Conservation (phyloP, 2,329 filamentous ascomycete genomes). For the Paracamarosporium sp. region DNA sequence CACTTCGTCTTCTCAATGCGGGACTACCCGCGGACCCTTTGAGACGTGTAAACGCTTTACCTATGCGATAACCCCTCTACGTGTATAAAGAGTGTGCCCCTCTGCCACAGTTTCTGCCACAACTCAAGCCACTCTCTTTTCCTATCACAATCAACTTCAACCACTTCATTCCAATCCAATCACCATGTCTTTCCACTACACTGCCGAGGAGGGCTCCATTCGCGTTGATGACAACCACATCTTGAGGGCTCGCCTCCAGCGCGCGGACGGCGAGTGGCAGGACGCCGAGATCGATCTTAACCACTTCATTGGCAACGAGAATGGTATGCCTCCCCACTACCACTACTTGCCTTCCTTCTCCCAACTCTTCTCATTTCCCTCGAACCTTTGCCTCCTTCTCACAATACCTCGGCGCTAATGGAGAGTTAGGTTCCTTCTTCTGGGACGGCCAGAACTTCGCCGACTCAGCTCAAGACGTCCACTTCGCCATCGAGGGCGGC, state of each 20-base stretch:
- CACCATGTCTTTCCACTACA: constrained; percentile 56
- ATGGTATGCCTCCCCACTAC: constrained; percentile 47
- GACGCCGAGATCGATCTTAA: constrained; percentile 60
- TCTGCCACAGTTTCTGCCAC: constrained; percentile 1
- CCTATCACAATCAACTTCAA: background rate
- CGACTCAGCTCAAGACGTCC: constrained; percentile 54
- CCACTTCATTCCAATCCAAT: background rate
- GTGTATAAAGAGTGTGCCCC: background rate
- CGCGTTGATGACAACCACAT: constrained; percentile 59
- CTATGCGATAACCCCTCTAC: background rate
- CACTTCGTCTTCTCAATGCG: background rate
- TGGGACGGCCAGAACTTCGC: constrained; percentile 59
- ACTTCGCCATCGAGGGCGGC: constrained; percentile 59
- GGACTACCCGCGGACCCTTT: background rate
- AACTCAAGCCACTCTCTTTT: background rate
- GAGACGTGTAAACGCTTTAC: background rate
- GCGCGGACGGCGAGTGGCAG: constrained; percentile 51
- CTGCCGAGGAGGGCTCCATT: constrained; percentile 50
- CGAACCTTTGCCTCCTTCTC: background rate
- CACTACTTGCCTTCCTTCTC: background rate
- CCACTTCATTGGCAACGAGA: constrained; percentile 58
- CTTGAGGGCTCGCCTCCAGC: constrained; percentile 53
- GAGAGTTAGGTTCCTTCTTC: constrained; percentile 48
- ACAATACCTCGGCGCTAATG: background rate
- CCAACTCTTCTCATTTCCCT: background rate